Evolutionary conservation across 179 eudicot species (phyloP).

Genomic region (Pouteria campechiana): DNA sequence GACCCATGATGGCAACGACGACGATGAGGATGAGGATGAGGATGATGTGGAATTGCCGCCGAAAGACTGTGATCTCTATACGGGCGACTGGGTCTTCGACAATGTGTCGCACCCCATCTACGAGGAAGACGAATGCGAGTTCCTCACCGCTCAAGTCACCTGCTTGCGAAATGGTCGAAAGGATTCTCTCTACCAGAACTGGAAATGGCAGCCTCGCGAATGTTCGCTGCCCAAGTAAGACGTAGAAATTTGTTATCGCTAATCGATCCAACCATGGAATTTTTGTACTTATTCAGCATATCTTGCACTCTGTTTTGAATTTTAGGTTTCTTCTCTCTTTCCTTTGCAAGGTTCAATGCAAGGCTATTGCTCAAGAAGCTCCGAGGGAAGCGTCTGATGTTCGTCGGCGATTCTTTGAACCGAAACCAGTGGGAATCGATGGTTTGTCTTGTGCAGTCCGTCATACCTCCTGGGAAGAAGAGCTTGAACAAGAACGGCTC

Average conservation of each 20-base stretch:
- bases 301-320: background rate
- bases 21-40: background rate
- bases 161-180: conserved; percentile 80
- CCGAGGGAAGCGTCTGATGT: conserved; percentile 83
- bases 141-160: conserved; percentile 75
- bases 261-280: background rate
- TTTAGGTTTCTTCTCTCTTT: background rate
- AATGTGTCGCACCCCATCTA: conserved; percentile 61
- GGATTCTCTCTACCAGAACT: conserved; percentile 60
- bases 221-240: conserved; percentile 75
- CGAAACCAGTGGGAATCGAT: conserved; percentile 96
- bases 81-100: conserved; percentile 82
- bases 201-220: conserved; percentile 96
- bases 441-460: conserved; percentile 88
- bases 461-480: conserved; percentile 51
- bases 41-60: conserved; percentile 30
- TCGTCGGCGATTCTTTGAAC: conserved; percentile 91
- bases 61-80: conserved; percentile 68
- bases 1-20: too few species aligned
- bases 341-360: conserved; percentile 47
- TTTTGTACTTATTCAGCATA: background rate
- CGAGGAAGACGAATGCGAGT: conserved; percentile 67
- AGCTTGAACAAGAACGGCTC: conserved; percentile 68
- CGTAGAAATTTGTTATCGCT: too few species aligned
- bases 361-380: conserved; percentile 71